Conservation (phyloP, 2,329 filamentous ascomycete species). For the Alternaria viburni region DNA sequence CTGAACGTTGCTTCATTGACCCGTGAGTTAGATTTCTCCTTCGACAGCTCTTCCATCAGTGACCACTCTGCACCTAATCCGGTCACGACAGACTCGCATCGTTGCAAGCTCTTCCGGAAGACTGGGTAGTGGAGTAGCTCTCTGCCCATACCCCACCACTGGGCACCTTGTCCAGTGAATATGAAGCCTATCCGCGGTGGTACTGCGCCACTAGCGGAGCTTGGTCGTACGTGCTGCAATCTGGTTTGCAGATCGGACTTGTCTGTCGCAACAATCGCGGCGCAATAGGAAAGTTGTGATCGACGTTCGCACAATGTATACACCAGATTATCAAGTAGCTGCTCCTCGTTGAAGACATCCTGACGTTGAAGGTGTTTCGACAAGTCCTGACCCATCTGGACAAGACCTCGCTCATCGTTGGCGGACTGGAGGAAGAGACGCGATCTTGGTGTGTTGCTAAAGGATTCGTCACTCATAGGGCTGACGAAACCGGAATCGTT, state of each 20-base stretch:
- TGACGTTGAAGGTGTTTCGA: slow-evolving; percentile 5
- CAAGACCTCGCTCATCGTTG: slow-evolving; percentile 16
- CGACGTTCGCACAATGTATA: slow-evolving; percentile 28
- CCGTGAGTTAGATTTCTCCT: slow-evolving; percentile 6
- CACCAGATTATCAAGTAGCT: slow-evolving; percentile 18
- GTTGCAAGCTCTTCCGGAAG: slow-evolving; percentile 14
- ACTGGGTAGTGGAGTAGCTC: slow-evolving; percentile 37
- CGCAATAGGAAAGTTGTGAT: slow-evolving; percentile 3
- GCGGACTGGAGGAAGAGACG: slow-evolving; percentile 19
- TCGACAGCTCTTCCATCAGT: slow-evolving; percentile 18
- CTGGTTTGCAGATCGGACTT: slow-evolving; percentile 2
- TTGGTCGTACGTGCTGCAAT: not conserved
- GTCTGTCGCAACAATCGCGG: slow-evolving; percentile 2
- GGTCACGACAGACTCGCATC: slow-evolving; percentile 5
- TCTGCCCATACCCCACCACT: slow-evolving; percentile 51
- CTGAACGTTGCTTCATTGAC: slow-evolving; percentile 18
- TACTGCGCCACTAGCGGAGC: not conserved
- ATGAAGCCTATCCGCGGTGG: slow-evolving; percentile 27
- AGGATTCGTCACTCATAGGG: slow-evolving; percentile 1
- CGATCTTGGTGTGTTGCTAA: not conserved
- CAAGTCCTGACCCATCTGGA: slow-evolving; percentile 25
- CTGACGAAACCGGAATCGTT: slow-evolving; percentile 13
- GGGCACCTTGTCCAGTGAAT: slow-evolving; percentile 55
- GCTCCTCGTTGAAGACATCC: slow-evolving; percentile 6
- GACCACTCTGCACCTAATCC: slow-evolving; percentile 12